These are phyloP conservation scores for Malassezia yamatoensis DNA, from an alignment of 1,284 basidiomycete genomes.

Conservation along the genomic window DNA sequence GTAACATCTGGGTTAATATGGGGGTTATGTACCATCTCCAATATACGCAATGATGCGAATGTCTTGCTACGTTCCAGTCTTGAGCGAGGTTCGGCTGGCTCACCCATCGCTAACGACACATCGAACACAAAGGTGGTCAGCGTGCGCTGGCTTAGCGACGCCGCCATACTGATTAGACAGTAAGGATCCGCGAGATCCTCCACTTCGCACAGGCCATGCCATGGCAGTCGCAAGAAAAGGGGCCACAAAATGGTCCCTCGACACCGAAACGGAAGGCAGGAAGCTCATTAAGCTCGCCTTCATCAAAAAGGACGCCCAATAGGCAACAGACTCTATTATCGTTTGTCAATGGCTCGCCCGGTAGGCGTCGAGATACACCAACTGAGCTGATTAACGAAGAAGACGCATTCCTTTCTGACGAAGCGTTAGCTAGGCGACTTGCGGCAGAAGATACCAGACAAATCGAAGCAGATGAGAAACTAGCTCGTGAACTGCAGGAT, in stretches of 20 bases:
- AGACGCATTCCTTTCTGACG: neutral
- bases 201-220: conserved; percentile 7
- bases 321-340: neutral
- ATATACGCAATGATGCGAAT: conserved; percentile 9
- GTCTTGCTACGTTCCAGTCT: conserved; percentile 5
- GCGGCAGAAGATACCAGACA: neutral
- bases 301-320: neutral
- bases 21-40: conserved; percentile 11
- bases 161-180: neutral
- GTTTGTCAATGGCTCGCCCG: neutral
- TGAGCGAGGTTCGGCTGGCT: neutral
- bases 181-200: neutral
- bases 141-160: conserved; percentile 12
- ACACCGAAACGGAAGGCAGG: neutral
- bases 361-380: no score
- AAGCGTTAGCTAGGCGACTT: neutral
- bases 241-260: neutral
- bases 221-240: neutral
- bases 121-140: conserved; percentile 15
- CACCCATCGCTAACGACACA: conserved; percentile 10
- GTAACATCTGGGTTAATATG: conserved; percentile 12
- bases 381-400: no score
- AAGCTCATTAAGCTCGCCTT: neutral
- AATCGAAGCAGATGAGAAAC: neutral
- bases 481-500: neutral